These are phyloP conservation scores for Arthrocladium fulminans DNA, from an alignment of 2,329 filamentous ascomycete species.

Conservation along the genomic window DNA sequence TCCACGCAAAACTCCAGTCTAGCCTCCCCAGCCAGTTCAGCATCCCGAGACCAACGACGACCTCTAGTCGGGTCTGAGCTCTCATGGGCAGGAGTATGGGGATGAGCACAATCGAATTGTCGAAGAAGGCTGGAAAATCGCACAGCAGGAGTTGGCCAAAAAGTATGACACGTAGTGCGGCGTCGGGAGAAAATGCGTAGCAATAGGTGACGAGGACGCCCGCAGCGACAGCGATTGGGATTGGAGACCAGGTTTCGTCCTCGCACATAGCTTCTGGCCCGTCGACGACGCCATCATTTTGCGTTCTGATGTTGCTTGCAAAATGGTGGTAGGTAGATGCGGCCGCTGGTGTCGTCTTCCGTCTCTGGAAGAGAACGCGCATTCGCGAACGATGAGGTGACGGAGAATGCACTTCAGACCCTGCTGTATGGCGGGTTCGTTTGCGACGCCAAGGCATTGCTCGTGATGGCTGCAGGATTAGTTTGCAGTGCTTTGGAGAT, in stretches of 20 bases:
- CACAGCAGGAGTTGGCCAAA: not conserved
- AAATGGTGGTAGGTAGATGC: constrained; percentile 1
- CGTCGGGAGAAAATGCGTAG: not conserved
- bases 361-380: not conserved
- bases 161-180: not conserved
- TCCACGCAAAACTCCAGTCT: constrained; percentile 1
- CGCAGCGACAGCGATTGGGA: not conserved
- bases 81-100: constrained; percentile 1
- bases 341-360: not conserved
- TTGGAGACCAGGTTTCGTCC: not conserved
- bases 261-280: not conserved
- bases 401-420: not conserved
- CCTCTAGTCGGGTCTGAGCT: not conserved
- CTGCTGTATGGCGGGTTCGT: not conserved
- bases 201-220: not conserved
- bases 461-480: not conserved
- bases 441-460: not conserved
- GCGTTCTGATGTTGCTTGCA: not conserved
- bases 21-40: not conserved
- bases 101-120: not conserved
- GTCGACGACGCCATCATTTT: not conserved
- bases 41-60: not conserved
- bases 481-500: not conserved
- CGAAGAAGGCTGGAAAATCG: not conserved
- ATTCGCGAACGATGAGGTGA: not conserved